A percentile compares a stretch with the other conserved stretches of the same genome.
Conservation (phyloP, 345 rosid species). For the Moricandia arvensis region DNA sequence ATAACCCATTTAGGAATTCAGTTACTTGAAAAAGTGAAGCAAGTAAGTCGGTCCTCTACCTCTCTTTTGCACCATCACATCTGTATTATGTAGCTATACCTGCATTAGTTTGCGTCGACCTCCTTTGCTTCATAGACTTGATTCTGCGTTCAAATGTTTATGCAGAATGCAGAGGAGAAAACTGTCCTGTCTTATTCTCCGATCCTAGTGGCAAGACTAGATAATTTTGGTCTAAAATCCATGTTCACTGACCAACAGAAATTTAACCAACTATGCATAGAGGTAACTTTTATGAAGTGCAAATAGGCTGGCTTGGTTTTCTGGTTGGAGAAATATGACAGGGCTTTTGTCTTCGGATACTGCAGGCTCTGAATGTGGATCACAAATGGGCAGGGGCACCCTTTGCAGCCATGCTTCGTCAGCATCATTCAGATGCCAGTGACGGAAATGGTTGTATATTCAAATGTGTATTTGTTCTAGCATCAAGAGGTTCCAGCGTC, state of each 20-base stretch:
- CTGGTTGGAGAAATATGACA: slow-evolving; percentile 19
- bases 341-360: slow-evolving; percentile 10
- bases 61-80: slow-evolving; percentile 8
- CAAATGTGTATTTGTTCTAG: slow-evolving; percentile 55
- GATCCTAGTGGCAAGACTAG: slow-evolving; percentile 59
- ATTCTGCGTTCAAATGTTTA: slow-evolving; percentile 33
- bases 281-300: slow-evolving; percentile 47
- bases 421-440: slow-evolving; percentile 51
- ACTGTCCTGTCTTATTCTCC: slow-evolving; percentile 47
- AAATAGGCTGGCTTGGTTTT: slow-evolving; percentile 19
- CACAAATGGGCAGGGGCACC: slow-evolving; percentile 84
- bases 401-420: slow-evolving; percentile 83
- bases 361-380: slow-evolving; percentile 71
- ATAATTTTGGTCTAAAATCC: slow-evolving; percentile 57
- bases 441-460: slow-evolving; percentile 54
- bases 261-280: slow-evolving; percentile 60
- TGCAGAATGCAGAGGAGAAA: slow-evolving; percentile 57
- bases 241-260: slow-evolving; percentile 62
- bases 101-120: slow-evolving; percentile 10
- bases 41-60: slow-evolving; percentile 44
- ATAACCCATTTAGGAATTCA: slow-evolving; percentile 59
- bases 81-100: slow-evolving; percentile 8
- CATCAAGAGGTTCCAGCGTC: slow-evolving; percentile 61
- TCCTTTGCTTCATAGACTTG: slow-evolving; percentile 24
- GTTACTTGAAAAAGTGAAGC: slow-evolving; percentile 68